These are phyloP conservation scores for Verticillium longisporum DNA, from an alignment of 2,329 filamentous ascomycete species.

Conservation along the genomic window DNA sequence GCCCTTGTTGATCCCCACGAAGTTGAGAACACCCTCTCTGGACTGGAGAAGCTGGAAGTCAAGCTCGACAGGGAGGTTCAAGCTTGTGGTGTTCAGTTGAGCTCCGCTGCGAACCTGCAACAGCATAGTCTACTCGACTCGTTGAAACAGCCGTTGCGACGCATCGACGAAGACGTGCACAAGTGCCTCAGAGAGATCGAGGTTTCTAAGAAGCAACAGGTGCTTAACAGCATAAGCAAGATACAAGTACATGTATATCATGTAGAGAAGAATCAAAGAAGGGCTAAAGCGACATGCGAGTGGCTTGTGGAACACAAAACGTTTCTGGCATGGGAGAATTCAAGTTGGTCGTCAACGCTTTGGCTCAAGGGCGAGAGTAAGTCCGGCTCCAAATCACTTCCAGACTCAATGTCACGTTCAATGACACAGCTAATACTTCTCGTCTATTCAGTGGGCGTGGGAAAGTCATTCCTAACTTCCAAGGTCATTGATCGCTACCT, in stretches of 20 bases:
- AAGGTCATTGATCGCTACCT: background rate
- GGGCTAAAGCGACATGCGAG: background rate
- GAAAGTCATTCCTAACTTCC: background rate
- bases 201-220: background rate
- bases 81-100: background rate
- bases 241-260: background rate
- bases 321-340: background rate
- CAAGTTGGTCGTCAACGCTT: background rate
- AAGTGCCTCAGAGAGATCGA: background rate
- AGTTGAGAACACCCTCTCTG: background rate
- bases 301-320: background rate
- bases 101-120: background rate
- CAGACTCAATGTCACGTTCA: background rate
- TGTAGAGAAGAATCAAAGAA: background rate
- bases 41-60: background rate
- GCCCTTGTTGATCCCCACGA: background rate
- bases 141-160: background rate
- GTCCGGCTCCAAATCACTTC: background rate
- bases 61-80: background rate
- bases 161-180: background rate
- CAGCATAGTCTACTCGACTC: background rate
- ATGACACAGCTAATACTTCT: background rate
- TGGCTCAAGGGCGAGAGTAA: background rate
- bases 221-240: background rate
- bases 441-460: background rate